Base-by-base conservation (phyloP, 2,329 filamentous ascomycete genomes). In the Byssothecium circinans region DNA sequence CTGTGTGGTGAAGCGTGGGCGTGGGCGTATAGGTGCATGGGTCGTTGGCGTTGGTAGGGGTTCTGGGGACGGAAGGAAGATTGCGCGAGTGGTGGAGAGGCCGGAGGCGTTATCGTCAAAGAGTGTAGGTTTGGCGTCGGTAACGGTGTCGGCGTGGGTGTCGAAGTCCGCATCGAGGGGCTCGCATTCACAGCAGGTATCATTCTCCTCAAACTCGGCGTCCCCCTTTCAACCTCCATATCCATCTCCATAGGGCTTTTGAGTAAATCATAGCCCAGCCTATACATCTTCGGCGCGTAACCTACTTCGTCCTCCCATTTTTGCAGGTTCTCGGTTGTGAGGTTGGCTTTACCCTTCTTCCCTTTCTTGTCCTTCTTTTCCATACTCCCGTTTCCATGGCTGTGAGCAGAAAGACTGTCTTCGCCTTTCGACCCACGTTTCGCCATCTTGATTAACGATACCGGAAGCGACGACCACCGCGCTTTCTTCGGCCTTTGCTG, bases 271-370 rank as follows among this genome's bases (percentile, higher is more conserved):
- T 37, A 44, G 12, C 37, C 41, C 18, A 50, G 39, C 17, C 47
- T 38, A 40, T 47, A 52, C 39, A 45, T 49, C 25, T 49, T 55
- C 2, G 49, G 49, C 22, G 53, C 40, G 29, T 46, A 45, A 1
- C 53, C 52, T 22, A 52, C 45, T 18, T 50, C 38, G n/a, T 52
- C 43, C 41, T 56, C 55, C 38, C 49, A 48, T 12, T 46, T n/a
- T 11, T 54, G 45, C 14, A 58, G 44, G 27, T 58, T 58, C 20
- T 53, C 42, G 18, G 50, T 47, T 7, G 53, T 58, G 2, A 55
- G 27, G 6, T 39, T 30, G 8, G 32, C 18, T 4, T 45, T 33
- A 12, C 37, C 20, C 23, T 44, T 44, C n/a, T 40, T 40, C 34
- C 40, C 20, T 17, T 20, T 14, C 6, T 20, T 30, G 12, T 41